phyloP scores from a whole-genome alignment of 179 eudicot genomes.

The Actinidia chinensis region DNA sequence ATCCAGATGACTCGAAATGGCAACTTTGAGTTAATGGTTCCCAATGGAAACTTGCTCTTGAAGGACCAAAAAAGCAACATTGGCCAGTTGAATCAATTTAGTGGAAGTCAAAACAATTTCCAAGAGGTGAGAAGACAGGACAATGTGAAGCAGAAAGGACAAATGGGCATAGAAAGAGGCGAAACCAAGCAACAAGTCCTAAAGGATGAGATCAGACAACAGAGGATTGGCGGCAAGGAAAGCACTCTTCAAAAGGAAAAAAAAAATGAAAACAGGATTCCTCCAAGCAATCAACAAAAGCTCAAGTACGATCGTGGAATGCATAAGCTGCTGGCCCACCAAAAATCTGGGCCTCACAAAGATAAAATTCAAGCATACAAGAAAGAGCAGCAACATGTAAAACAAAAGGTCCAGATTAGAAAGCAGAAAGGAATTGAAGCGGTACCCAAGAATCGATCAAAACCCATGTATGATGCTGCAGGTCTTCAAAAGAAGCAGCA shows the following conservation, averaged over 20 bases:
- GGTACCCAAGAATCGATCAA: constrained; percentile 22
- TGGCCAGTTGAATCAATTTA: constrained; percentile 21
- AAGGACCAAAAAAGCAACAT: constrained; percentile 31
- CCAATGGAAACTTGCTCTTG: constrained; percentile 23
- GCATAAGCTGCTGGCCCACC: constrained; percentile 24
- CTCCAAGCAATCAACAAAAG: constrained; percentile 29
- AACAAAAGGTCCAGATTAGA: constrained; percentile 27
- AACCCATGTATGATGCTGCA: constrained; percentile 24
- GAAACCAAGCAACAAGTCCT: constrained; percentile 25
- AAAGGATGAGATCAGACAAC: constrained; percentile 21
- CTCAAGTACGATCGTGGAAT: constrained; percentile 20
- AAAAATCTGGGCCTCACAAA: constrained; percentile 33
- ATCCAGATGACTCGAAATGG: constrained; percentile 10
- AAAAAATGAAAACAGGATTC: constrained; percentile 24
- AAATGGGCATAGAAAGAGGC: constrained; percentile 18
- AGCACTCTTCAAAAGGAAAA: constrained; percentile 27
- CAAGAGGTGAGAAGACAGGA: constrained; percentile 21
- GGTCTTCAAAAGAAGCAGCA: constrained; percentile 32
- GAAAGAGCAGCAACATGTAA: constrained; percentile 26
- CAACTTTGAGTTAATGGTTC: constrained; percentile 2
- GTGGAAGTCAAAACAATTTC: constrained; percentile 15
- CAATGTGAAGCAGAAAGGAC: constrained; percentile 21
- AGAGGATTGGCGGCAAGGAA: constrained; percentile 19
- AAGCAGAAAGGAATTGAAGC: constrained; percentile 26
- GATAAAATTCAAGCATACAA: constrained; percentile 38